Percentiles rank a stretch among this genome's conserved stretches.
Evolutionary conservation across 2,329 filamentous ascomycete species (phyloP).

Genomic region (Trichoderma koningiopsis): DNA sequence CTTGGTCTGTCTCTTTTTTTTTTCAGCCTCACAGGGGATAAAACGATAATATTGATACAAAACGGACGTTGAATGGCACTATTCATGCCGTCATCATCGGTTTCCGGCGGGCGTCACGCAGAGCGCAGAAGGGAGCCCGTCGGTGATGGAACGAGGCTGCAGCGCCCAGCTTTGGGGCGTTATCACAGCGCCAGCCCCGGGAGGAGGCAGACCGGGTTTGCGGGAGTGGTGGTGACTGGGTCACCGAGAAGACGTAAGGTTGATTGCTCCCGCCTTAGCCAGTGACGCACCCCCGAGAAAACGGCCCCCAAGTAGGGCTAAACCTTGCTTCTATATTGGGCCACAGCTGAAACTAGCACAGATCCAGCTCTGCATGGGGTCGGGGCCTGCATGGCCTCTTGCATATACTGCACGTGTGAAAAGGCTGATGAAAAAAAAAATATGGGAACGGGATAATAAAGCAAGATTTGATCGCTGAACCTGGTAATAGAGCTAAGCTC

Average conservation of each 20-base stretch:
- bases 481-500: slow-evolving; percentile 2
- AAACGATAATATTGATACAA: not conserved
- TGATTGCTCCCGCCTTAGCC: not conserved
- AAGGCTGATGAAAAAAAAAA: not conserved
- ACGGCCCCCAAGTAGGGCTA: slow-evolving; percentile 10
- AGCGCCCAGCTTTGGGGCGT: not conserved
- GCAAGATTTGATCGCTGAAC: slow-evolving; percentile 8
- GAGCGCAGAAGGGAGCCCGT: slow-evolving; percentile 14
- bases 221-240: not conserved
- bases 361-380: slow-evolving; percentile 14
- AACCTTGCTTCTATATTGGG: slow-evolving; percentile 19
- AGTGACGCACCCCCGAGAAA: slow-evolving; percentile 6
- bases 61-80: not conserved
- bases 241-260: not conserved
- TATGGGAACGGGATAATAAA: too few relatives aligned
- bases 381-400: not conserved
- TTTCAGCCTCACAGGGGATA: not conserved
- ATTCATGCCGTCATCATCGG: not conserved
- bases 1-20: not conserved
- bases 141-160: not conserved
- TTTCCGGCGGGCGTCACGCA: not conserved
- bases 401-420: slow-evolving; percentile 15
- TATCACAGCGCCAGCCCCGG: too few relatives aligned
- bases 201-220: not conserved
- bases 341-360: slow-evolving; percentile 23